phyloP scores from a whole-genome alignment of 2,329 filamentous ascomycete species.

The Diaporthe longicolla region DNA sequence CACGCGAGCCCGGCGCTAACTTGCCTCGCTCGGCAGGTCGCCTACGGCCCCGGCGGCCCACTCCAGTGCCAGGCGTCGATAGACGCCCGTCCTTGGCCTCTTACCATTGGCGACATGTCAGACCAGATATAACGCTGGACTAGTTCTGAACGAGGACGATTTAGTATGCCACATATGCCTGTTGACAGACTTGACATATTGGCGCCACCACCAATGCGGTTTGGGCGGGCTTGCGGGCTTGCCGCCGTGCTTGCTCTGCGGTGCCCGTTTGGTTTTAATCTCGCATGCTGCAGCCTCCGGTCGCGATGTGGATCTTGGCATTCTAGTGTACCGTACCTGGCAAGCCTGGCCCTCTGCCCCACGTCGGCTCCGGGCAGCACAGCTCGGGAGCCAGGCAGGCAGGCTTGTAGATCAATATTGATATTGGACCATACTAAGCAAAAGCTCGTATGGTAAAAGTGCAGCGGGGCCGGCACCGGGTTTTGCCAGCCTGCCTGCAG shows the following conservation, averaged over 20 bases:
- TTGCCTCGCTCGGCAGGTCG: constrained; percentile 9
- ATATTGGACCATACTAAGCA: not conserved
- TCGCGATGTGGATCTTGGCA: constrained; percentile 1
- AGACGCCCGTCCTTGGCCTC: constrained; percentile 7
- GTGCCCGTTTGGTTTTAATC: constrained; percentile 29
- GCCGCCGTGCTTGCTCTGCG: not conserved
- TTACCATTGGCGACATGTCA: not conserved
- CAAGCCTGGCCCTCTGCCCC: constrained; percentile 1
- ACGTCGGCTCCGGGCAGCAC: constrained; percentile 25
- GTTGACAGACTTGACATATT: not conserved
- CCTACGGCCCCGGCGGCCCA: constrained; percentile 18
- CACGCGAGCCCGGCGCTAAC: not conserved
- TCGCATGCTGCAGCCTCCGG: constrained; percentile 24
- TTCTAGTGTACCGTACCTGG: not conserved
- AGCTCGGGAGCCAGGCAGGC: not conserved
- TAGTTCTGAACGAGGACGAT: not conserved
- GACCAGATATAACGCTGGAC: not conserved
- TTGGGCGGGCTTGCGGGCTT: not conserved
- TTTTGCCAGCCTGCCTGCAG: constrained; percentile 23
- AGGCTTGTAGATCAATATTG: not conserved
- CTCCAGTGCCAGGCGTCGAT: not conserved
- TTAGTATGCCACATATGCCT: not conserved
- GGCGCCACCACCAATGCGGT: no score
- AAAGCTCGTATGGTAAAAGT: constrained; percentile 4
- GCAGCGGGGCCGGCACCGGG: constrained; percentile 15